Base-by-base conservation (phyloP, 805 yeast genomes). In the Kazachstania taianensis region DNA sequence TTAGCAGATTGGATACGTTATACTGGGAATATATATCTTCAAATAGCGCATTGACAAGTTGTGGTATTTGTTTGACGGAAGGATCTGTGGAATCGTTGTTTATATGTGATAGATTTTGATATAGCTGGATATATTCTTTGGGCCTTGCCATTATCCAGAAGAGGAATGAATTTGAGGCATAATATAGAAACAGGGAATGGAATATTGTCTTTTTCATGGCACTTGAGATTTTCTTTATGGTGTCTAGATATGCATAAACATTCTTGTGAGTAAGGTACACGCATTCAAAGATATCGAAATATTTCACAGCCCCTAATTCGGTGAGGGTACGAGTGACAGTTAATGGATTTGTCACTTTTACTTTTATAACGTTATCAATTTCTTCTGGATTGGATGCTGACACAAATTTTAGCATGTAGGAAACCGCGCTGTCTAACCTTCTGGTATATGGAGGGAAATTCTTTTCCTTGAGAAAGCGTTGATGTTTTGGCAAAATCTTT, bases 81-180 rank as follows among this genome's bases (percentile, higher is more conserved):
- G 37, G 41, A 13, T 41, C 45, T 10, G 41, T 41, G 7, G 37
- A 37, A 6, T 32, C 34, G 19, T 35, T 35, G 8, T 36, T 28
- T 3, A 20, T 8, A 32, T 31, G 45, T 33, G 30, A 35, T 32
- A 41, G 35, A 17, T 34, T 37, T 27, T 33, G 40, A 28, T 28
- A 44, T 14, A 42, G 46, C 32, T 50, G 53, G 15, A 66, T 35
- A 39, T 60, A 72, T 35, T 72, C 73, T 6, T 47, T 33, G 1
- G 77, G 70, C 43, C 70, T 61, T 17, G 72, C 58, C 25, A 63
- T 42, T 2, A 69, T 56, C 79, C 80, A 75, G 16, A 57, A 48
- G 36, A 61, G 51, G 5, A 73, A 41, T 5, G 70, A 51, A 35
- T 65, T 63, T 12, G 70, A 47, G 30, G 71, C 59, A 41, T 62